Evolutionary conservation across 179 eudicot species (phyloP), one percentile per base, ranked within the genome.

Genomic region (Beta macrorhiza): DNA sequence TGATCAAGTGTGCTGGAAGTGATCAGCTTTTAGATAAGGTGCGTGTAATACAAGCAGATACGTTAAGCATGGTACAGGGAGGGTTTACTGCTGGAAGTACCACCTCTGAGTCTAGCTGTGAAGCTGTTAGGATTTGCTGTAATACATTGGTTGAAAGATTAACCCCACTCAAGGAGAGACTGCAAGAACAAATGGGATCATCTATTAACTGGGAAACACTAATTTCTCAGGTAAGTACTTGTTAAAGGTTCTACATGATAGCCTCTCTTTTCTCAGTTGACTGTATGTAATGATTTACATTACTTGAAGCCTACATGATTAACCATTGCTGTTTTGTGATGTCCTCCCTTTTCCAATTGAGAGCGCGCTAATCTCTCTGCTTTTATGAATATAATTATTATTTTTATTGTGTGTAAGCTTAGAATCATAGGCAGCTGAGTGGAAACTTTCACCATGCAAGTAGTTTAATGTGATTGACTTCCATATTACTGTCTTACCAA

Each of bases 31-130:
- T 93, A 84, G 93, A 92, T 72, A 92, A 91, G 83, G 89, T 95
- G 53, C 81, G 97, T 25, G 93, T 95, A 32, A 82, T 95, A 78
- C 99, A 95, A 87, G 79, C 97, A 1, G 99, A 96, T 83, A 89
- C 98, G 53, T 70, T 92, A 85, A 90, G 97, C 84, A 72, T 96
- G 87, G 80, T 92, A 70, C 99, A 96, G 90, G 98, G 99, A 62
- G 99, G 98, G 9, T 85, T 86, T 79, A 96, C 99, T 20, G 89
- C 94, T 71, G 98, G 95, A 53, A 95, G 99, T 70, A 95, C 98
- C 0, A 95, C 97, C 17, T 95, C 99, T 7, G 99, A 95, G 82
- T 79, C 93, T 22, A 91, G 99, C 88, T 95, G 95, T 81, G 98
- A 88, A 87, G 99, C 99, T 10, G 95, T 89, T 78, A 87, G 90